Evolutionary conservation across 352 stramenopile species (phyloP).

Genomic region (Pythium aphanidermatum): DNA sequence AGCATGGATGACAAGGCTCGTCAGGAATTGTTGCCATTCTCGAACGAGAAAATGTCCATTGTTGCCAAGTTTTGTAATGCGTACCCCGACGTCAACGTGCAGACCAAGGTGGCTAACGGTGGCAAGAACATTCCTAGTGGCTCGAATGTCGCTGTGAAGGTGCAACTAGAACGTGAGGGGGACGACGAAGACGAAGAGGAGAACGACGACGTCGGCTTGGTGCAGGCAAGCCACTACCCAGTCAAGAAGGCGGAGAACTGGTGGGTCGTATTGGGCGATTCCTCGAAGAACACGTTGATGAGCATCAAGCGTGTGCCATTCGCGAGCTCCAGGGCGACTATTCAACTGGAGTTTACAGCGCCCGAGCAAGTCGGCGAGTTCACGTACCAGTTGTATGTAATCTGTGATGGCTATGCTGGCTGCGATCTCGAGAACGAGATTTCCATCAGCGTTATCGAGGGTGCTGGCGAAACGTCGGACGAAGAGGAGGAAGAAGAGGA

Average conservation of each 20-base stretch:
- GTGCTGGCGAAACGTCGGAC: conserved; percentile 14
- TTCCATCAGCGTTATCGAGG: conserved; percentile 53
- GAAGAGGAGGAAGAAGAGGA: conserved; percentile 22
- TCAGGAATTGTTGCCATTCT: conserved; percentile 86
- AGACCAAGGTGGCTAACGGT: conserved; percentile 88
- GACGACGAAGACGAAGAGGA: conserved; percentile 59
- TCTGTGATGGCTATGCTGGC: conserved; percentile 98
- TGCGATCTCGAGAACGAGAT: conserved; percentile 98
- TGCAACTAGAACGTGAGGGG: conserved; percentile 90
- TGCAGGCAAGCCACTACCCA: conserved; percentile 72
- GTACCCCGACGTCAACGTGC: conserved; percentile 97
- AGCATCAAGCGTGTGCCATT: conserved; percentile 97
- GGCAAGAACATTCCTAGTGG: conserved; percentile 88
- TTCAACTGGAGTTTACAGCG: conserved; percentile 96
- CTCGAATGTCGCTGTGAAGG: conserved; percentile 86
- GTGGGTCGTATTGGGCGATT: conserved; percentile 98
- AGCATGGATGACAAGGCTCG: conserved; percentile 93
- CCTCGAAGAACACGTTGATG: conserved; percentile 93
- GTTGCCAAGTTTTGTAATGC: conserved; percentile 99
- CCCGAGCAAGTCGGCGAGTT: conserved; percentile 93
- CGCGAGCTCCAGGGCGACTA: conserved; percentile 49
- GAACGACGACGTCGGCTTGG: conserved; percentile 47
- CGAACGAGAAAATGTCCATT: conserved; percentile 91
- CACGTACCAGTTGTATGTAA: conserved; percentile 96
- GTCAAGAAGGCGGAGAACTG: conserved; percentile 96